These are phyloP conservation scores for Curvularia verruculosa DNA, from an alignment of 2,329 filamentous ascomycete genomes.

Conservation along the genomic window DNA sequence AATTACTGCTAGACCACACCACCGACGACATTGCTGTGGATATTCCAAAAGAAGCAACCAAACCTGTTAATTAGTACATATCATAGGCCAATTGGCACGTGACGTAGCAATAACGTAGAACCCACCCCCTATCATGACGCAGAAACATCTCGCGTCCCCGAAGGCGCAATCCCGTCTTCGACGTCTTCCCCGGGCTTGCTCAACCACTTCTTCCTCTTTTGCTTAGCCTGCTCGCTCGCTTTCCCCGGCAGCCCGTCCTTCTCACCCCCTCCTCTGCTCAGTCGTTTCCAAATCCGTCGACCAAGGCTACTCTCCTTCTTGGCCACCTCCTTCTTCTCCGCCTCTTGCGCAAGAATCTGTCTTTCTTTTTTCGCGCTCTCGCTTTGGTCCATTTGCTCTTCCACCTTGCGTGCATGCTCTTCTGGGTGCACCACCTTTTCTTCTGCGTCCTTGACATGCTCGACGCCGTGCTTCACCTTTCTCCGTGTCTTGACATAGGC, in stretches of 20 bases:
- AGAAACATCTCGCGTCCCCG: constrained; percentile 35
- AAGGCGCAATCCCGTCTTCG: constrained; percentile 46
- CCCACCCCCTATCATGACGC: constrained; percentile 9
- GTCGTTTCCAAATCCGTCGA: constrained; percentile 39
- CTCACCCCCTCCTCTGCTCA: constrained; percentile 24
- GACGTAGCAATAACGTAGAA: not conserved
- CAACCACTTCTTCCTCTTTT: constrained; percentile 37
- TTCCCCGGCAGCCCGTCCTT: constrained; percentile 26
- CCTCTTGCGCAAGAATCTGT: constrained; percentile 53
- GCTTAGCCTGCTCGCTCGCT: constrained; percentile 28
- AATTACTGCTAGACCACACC: not conserved
- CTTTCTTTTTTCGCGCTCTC: constrained; percentile 67
- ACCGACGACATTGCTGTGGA: not conserved
- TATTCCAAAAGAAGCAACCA: constrained; percentile 7
- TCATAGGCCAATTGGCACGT: not conserved
- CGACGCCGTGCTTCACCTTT: constrained; percentile 63
- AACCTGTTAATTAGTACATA: not conserved
- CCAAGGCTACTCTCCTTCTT: constrained; percentile 41
- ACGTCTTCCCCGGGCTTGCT: constrained; percentile 44
- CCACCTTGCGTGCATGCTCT: constrained; percentile 55
- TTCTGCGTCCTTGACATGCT: constrained; percentile 60
- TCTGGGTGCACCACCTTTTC: constrained; percentile 68
- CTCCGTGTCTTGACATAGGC: constrained; percentile 73
- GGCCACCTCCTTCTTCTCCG: constrained; percentile 55
- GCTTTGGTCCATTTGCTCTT: constrained; percentile 63